phyloP scores from a whole-genome alignment of 352 stramenopile species.

The Globisporangium emineosum region DNA sequence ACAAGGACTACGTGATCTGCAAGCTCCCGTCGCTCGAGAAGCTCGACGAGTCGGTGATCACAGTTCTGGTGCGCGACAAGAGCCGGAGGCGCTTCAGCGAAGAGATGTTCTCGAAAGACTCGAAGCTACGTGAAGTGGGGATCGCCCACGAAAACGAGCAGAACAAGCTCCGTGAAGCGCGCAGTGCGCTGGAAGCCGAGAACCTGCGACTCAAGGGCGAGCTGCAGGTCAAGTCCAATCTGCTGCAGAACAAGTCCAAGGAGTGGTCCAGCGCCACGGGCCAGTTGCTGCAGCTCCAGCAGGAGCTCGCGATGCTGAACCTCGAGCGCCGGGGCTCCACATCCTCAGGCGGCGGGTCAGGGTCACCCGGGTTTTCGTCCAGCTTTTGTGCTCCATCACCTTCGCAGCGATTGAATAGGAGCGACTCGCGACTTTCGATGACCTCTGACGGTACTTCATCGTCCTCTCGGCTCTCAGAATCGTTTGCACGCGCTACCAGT shows the following conservation, averaged over 20 bases:
- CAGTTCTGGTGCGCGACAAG: conserved; percentile 41
- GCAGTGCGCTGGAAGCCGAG: conserved; percentile 64
- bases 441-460: background rate
- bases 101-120: conserved; percentile 53
- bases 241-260: conserved; percentile 81
- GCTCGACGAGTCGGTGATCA: conserved; percentile 55
- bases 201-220: conserved; percentile 73
- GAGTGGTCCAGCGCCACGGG: conserved; percentile 78
- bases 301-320: conserved; percentile 83
- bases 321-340: conserved; percentile 33
- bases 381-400: background rate
- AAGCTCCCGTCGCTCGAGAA: conserved; percentile 60
- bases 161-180: conserved; percentile 46
- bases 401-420: background rate
- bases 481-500: background rate
- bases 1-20: conserved; percentile 69
- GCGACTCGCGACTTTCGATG: background rate
- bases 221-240: conserved; percentile 75
- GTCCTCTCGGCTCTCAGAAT: background rate
- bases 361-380: background rate
- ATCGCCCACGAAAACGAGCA: conserved; percentile 51
- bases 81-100: conserved; percentile 62
- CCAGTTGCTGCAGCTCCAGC: conserved; percentile 71
- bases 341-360: background rate
- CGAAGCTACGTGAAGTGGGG: conserved; percentile 39